Base-by-base conservation (phyloP, 1,284 basidiomycete genomes). In the Kwoniella shivajii region DNA sequence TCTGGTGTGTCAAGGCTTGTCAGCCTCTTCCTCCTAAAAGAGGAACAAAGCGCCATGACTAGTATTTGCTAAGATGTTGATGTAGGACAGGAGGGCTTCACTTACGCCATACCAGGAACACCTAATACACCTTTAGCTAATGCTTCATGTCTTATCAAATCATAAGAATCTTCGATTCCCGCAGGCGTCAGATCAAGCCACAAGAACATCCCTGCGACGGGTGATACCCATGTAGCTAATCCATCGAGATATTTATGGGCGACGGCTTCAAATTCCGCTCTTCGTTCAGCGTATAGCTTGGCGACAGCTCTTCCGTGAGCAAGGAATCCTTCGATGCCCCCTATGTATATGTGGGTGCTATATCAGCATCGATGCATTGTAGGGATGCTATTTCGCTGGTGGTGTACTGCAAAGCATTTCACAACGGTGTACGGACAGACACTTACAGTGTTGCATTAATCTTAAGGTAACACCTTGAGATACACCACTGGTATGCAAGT, bases 171-270 rank as follows among this genome's bases (percentile, higher is more conserved):
- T 16, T 60, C 56, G 41, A 78, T 69, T 9, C 73, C 75, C 2
- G 67, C 54, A 11, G 66, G 74, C 14, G 59, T 73, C 50, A 76
- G 60, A 54, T 81, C 85, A 58, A 70, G 88, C 90, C 90, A 93
- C 70, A 90, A 85, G 79, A 93, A 92, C 88, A 92, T 89, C 61
- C 93, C 93, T 2, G 93, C 89, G 50, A 90, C 87, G 0, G 94
- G 94, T 0, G 83, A 81, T 38, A 80, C 84, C 92, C 93, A 98
- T 64, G 88, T 86, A 4, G 86, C 91, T 22, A 93, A 78, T 1
- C 86, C 89, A 53, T 80, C 81, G 29, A 97, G 82, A 69, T 94
- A 83, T 70, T 83, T 84, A 55, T 83, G 80, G 75, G 93, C 87
- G 31, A 88, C 86, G 1, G 76, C 74, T 72, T 93, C 89, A 73